A percentile compares a stretch with the other conserved stretches of the same genome.
phyloP scores from a whole-genome alignment of 148 eudicot genomes.

The Beta vulgaris region DNA sequence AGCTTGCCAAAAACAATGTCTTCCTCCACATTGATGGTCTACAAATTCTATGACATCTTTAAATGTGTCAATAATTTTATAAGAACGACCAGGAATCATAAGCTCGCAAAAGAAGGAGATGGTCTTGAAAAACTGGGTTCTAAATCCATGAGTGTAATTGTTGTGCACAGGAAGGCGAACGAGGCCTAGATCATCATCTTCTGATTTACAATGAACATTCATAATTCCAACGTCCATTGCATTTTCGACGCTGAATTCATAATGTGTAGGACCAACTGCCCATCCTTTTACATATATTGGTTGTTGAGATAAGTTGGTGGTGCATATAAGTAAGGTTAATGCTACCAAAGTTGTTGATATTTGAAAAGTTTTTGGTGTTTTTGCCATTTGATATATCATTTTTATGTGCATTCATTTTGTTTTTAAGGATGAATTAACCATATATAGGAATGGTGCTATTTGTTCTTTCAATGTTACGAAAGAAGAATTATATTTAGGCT shows the following conservation, averaged over 20 bases:
- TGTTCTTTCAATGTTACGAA: not conserved
- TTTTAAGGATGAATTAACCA: not conserved
- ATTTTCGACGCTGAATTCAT: slow-evolving; percentile 29
- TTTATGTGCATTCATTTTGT: not conserved
- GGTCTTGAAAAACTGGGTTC: slow-evolving; percentile 20
- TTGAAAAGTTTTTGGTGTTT: not conserved
- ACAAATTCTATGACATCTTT: slow-evolving; percentile 31
- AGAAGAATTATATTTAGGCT: not conserved
- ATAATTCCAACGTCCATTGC: slow-evolving; percentile 19
- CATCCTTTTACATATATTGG: slow-evolving; percentile 17
- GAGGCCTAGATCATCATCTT: slow-evolving; percentile 27
- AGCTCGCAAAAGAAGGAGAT: slow-evolving; percentile 20
- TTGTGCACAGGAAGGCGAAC: slow-evolving; percentile 31
- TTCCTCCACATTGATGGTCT: slow-evolving; percentile 30
- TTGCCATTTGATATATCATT: not conserved
- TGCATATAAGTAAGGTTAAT: not conserved
- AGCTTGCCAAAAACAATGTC: slow-evolving; percentile 37
- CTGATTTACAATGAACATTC: slow-evolving; percentile 29
- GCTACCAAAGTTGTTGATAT: not conserved
- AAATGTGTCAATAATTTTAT: slow-evolving; percentile 22
- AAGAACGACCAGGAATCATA: not conserved
- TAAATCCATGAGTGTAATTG: slow-evolving; percentile 32
- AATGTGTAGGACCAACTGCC: slow-evolving; percentile 28
- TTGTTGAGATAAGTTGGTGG: not conserved
- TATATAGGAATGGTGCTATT: not conserved